Evolutionary conservation across 2,329 filamentous ascomycete genomes (phyloP), one percentile per base, ranked within the genome.

Genomic region (Epichloe sibirici): DNA sequence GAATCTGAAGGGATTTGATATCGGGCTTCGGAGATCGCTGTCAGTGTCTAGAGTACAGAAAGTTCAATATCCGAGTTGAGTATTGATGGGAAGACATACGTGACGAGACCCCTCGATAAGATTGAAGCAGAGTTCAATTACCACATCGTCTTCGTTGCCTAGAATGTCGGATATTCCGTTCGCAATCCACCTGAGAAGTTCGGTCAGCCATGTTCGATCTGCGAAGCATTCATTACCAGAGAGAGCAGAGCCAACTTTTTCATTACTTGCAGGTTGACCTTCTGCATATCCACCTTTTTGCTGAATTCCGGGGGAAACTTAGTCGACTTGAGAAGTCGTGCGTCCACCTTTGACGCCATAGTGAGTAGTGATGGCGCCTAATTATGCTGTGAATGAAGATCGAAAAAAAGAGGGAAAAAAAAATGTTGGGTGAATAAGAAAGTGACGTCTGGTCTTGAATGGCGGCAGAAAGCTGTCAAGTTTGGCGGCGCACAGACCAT

Each of bases 231-330:
- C 43, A 28, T 23, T 45, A 34, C 17, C 31, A 11, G 43, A 38
- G 17, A 45, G 13, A 45, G 47, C 21, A 40, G 54, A 40, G 31
- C 83, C 64, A 66, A 94, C 88, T 93, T 95, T 78, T 96, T 96
- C 83, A 98, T 95, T 52, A 98, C 88, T 69, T 95, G 89, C 49
- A 95, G 76, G 66, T 98, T 96, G 69, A 98, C 90, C 74, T 97
- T 97, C 61, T 84, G 82, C 81, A 94, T 95, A 74, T 98, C 90
- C 58, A 98, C 93, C 74, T 96, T 66, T 88, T 88, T 83, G 65
- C 81, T 91, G 72, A 97, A 98, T 65, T 96, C 90, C 7, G 85
- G 78, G 17, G 93, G 93, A 58, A 96, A 97, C 65, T 94, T 96
- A 52, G 90, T 97, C 69, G 85, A 84, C 76, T 85, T 88, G 53